These are phyloP conservation scores for Malus fusca DNA, from an alignment of 306 rosid genomes.

Conservation along the genomic window DNA sequence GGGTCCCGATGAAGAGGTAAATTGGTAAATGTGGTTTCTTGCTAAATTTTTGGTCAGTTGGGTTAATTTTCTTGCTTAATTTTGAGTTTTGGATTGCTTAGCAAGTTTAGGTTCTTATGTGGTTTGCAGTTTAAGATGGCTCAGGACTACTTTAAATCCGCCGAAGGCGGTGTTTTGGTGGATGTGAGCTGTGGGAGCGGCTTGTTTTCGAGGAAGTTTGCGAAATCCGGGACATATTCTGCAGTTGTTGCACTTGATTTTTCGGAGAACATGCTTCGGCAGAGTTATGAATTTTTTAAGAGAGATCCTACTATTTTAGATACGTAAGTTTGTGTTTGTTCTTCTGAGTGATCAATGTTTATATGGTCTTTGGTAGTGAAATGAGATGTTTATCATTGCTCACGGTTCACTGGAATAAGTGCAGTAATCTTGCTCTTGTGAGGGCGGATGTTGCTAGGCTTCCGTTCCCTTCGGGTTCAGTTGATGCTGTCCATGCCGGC, in stretches of 20 bases:
- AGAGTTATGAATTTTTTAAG: conserved; percentile 74
- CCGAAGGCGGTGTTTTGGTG: conserved; percentile 67
- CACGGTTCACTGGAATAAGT: conserved; percentile 23
- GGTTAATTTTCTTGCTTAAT: no score
- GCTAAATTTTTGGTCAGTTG: neutral
- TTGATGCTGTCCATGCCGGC: conserved; percentile 93
- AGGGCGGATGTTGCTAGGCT: conserved; percentile 97
- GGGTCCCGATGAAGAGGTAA: conserved; percentile 91
- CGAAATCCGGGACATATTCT: conserved; percentile 60
- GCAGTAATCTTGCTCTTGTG: conserved; percentile 91
- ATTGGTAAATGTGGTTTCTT: neutral
- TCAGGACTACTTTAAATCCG: conserved; percentile 68
- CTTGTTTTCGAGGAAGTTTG: conserved; percentile 79
- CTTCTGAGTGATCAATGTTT: neutral
- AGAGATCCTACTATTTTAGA: conserved; percentile 50
- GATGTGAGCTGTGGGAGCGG: conserved; percentile 97
- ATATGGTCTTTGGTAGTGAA: neutral
- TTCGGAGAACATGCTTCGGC: conserved; percentile 93
- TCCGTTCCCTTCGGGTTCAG: conserved; percentile 76
- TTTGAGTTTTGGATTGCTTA: no score
- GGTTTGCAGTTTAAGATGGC: conserved; percentile 76
- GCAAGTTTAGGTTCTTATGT: neutral
- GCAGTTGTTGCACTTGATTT: conserved; percentile 80
- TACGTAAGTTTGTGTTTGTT: conserved; percentile 25
- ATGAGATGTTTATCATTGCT: neutral